A percentile compares a stretch with the other conserved stretches of the same genome.
phyloP scores from a whole-genome alignment of 208 protist species.

The Balamuthia mandrillaris region DNA sequence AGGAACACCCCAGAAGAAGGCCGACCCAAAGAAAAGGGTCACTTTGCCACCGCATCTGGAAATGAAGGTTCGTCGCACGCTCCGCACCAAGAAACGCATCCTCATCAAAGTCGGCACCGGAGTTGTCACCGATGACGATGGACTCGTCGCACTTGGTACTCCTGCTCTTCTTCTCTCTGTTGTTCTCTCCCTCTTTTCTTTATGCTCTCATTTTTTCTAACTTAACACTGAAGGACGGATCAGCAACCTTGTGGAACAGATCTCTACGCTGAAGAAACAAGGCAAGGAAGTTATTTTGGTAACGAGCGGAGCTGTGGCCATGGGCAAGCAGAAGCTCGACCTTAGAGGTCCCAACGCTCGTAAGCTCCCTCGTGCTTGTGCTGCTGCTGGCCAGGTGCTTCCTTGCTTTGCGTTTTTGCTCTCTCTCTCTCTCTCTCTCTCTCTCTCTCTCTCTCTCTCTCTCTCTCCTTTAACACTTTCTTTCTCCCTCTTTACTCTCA shows the following conservation, averaged over 20 bases:
- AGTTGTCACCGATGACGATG: conserved; percentile 68
- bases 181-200: neutral
- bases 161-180: neutral
- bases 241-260: conserved; percentile 68
- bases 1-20: no score
- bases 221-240: conserved; percentile 51
- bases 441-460: conserved; percentile 61
- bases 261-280: neutral
- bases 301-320: conserved; percentile 71
- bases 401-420: no score
- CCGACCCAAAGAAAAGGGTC: no score
- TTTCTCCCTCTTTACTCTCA: no score
- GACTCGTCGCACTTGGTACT: conserved; percentile 49
- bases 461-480: no score
- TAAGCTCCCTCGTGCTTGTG: conserved; percentile 53
- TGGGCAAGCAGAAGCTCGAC: conserved; percentile 65
- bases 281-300: conserved; percentile 78
- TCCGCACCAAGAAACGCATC: no score
- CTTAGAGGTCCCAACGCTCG: neutral
- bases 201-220: neutral
- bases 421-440: no score
- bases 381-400: conserved; percentile 69
- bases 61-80: no score
- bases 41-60: no score
- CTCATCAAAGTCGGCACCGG: conserved; percentile 77